phyloP scores from a whole-genome alignment of 345 rosid species.

The Moringa oleifera region DNA sequence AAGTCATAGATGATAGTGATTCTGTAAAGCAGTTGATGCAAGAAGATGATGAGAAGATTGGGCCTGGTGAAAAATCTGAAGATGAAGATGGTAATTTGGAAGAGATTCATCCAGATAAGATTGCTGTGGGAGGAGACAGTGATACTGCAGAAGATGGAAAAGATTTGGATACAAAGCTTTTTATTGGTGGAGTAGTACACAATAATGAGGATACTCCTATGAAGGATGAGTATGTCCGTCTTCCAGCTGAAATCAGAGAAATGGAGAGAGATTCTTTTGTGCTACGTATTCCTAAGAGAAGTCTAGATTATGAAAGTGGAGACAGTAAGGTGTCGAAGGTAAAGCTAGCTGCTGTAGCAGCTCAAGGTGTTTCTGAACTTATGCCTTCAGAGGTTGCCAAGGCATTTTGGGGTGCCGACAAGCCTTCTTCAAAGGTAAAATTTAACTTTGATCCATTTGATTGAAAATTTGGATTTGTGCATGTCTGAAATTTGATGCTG shows the following conservation, averaged over 20 bases:
- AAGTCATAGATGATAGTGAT: constrained; percentile 48
- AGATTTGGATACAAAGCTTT: constrained; percentile 66
- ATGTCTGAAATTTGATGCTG: no score
- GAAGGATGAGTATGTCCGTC: constrained; percentile 69
- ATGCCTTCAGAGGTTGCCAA: constrained; percentile 91
- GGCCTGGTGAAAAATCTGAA: constrained; percentile 46
- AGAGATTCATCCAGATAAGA: constrained; percentile 52
- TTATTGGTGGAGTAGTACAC: constrained; percentile 86
- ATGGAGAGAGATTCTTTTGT: constrained; percentile 72
- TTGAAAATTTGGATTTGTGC: background rate
- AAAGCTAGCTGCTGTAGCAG: constrained; percentile 71
- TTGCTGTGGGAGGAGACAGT: constrained; percentile 32
- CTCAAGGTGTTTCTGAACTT: constrained; percentile 81
- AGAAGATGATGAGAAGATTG: constrained; percentile 51
- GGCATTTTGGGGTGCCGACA: constrained; percentile 73
- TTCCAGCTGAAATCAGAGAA: constrained; percentile 63
- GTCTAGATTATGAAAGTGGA: constrained; percentile 35
- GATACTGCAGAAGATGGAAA: constrained; percentile 46
- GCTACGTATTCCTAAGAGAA: constrained; percentile 56
- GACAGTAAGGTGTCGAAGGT: constrained; percentile 46
- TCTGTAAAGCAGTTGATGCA: constrained; percentile 54
- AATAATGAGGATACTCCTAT: constrained; percentile 56
- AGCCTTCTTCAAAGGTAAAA: constrained; percentile 76
- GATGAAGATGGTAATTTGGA: constrained; percentile 49
- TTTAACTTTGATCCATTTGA: constrained; percentile 1